A percentile compares a stretch with the other conserved stretches of the same genome.
These are phyloP conservation scores for Thinopyrum obtusiflorum DNA, from an alignment of 202 grass and related monocot genomes.

Conservation along the genomic window DNA sequence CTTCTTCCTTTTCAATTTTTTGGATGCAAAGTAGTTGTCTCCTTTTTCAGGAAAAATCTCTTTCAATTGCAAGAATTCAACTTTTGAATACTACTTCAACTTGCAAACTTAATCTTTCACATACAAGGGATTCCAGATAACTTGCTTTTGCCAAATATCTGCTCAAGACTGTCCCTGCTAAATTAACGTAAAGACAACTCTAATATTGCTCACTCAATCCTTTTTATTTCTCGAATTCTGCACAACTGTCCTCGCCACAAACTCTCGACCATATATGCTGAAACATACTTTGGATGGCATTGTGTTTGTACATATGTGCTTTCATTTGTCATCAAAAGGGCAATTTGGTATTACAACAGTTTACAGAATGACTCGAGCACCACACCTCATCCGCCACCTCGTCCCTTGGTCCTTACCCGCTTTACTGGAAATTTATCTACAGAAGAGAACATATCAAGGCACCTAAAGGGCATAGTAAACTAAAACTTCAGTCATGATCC, in stretches of 20 bases:
- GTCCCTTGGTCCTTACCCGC: not conserved
- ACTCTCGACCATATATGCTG: not conserved
- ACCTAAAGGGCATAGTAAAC: constrained; percentile 28
- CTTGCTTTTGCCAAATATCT: not conserved
- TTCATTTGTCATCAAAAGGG: constrained; percentile 43
- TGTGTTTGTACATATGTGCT: constrained; percentile 1
- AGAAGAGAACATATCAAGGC: constrained; percentile 37
- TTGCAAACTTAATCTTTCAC: not conserved
- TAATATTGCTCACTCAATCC: not conserved
- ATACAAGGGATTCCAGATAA: not conserved
- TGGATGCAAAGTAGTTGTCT: not conserved
- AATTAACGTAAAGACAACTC: not conserved
- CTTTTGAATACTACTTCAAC: not conserved
- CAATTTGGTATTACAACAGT: constrained; percentile 33
- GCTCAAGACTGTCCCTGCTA: not conserved
- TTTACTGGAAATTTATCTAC: constrained; percentile 41
- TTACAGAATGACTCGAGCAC: constrained; percentile 7
- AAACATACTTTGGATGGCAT: not conserved
- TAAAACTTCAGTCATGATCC: constrained; percentile 27
- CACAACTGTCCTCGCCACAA: not conserved
- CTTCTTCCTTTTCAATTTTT: not conserved
- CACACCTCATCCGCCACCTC: not conserved
- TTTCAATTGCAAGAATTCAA: not conserved
- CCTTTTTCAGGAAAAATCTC: not conserved
- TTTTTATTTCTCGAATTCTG: not conserved